Evolutionary conservation across 1,139 yeast species (phyloP), one percentile per base, ranked within the genome.

Genomic region (Kodamaea alishanica): DNA sequence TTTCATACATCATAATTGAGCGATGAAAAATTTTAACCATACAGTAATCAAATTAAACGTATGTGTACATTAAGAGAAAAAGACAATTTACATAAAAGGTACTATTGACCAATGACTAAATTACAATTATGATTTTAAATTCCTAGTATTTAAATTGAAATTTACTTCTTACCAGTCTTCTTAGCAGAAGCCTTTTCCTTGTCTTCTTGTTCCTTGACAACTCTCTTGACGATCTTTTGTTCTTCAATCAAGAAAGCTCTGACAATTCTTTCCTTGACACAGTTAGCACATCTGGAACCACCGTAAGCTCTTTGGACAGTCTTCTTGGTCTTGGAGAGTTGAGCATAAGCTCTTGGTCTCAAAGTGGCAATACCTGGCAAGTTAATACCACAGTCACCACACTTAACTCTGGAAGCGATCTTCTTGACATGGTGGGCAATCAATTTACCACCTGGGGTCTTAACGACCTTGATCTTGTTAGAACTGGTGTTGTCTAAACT

Each of bases 261-360:
- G 72, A 90, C 89, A 63, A 92, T 84, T 84, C 96, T 87, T 76
- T 89, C 95, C 83, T 88, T 89, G 68, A 90, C 97, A 79, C 96
- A 87, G 87, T 83, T 84, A 66, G 95, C 95, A 78, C 96, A 89
- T 81, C 94, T 82, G 65, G 95, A 83, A 73, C 98, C 98, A 79
- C 98, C 98, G 90, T 92, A 92, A 65, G 96, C 90, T 83, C 98
- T 92, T 71, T 90, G 90, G 61, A 92, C 98, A 58, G 96, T 85
- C 84, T 92, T 90, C 81, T 85, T 87, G 67, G 96, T 87, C 81
- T 84, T 89, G 59, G 97, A 88, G 63, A 90, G 81, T 63, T 79
- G 76, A 60, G 97, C 97, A 80, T 86, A 89, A 77, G 87, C 80
- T 78, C 97, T 86, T 79, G 98, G 97, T 83, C 98, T 88, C 68